phyloP scores from a whole-genome alignment of 169 alveolate species.

The Eimeria tenella region DNA sequence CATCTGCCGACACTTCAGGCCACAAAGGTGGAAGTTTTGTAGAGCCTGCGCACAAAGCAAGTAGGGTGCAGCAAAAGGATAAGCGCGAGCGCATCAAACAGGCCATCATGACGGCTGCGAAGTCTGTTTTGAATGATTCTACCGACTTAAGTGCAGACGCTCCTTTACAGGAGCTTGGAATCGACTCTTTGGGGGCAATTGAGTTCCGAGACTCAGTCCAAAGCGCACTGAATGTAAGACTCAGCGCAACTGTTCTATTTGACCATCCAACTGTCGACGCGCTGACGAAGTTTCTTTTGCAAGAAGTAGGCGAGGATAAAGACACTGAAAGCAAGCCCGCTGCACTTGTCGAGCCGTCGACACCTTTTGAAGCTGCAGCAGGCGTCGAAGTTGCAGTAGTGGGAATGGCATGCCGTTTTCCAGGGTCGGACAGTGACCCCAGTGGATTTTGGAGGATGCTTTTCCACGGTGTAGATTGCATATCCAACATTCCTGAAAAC shows the following conservation, averaged over 20 bases:
- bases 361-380: constrained; percentile 71
- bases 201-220: constrained; percentile 81
- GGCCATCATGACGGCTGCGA: background rate
- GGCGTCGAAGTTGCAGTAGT: constrained; percentile 60
- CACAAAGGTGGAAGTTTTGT: too few species aligned
- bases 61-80: too few species aligned
- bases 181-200: constrained; percentile 84
- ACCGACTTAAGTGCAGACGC: constrained; percentile 19
- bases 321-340: background rate
- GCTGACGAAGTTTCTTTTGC: constrained; percentile 76
- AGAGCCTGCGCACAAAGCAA: too few species aligned
- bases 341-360: background rate
- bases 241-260: constrained; percentile 83
- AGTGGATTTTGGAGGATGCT: background rate
- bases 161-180: constrained; percentile 84
- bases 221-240: constrained; percentile 78
- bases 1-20: too few species aligned
- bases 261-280: constrained; percentile 84
- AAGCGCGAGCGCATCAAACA: constrained; percentile 44
- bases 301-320: background rate
- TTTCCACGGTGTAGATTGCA: background rate
- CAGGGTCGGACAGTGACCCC: background rate
- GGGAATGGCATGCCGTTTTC: constrained; percentile 30
- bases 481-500: background rate
- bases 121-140: background rate